Percentiles rank a stretch among this genome's conserved stretches.
phyloP scores from a whole-genome alignment of 1,139 yeast genomes.

The Magnusiomyces starmeri region DNA sequence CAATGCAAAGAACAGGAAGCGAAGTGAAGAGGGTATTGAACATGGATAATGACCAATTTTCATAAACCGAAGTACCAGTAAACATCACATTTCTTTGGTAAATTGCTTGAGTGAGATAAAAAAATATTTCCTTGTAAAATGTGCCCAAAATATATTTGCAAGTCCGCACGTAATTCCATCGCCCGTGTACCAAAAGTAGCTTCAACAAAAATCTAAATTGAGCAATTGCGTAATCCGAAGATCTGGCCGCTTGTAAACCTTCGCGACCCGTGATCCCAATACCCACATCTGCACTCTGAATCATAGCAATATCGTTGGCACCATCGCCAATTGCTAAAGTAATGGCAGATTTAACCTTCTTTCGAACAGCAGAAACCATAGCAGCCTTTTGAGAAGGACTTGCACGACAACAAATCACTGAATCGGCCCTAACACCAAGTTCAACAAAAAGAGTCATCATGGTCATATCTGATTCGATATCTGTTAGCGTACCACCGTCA shows the following conservation, averaged over 20 bases:
- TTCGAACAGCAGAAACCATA: constrained; percentile 74
- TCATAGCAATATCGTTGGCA: constrained; percentile 97
- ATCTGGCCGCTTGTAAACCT: constrained; percentile 92
- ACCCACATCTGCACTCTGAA: constrained; percentile 98
- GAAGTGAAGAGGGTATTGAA: constrained; percentile 93
- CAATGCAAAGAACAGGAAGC: constrained; percentile 81
- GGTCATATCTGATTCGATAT: constrained; percentile 64
- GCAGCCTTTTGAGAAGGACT: constrained; percentile 94
- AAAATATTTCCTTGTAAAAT: constrained; percentile 85
- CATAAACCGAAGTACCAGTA: constrained; percentile 89
- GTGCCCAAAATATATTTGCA: constrained; percentile 89
- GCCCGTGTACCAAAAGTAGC: constrained; percentile 83
- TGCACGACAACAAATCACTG: constrained; percentile 92
- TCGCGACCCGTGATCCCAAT: constrained; percentile 98
- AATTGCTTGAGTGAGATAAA: constrained; percentile 80
- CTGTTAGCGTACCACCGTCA: constrained; percentile 77
- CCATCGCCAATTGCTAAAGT: constrained; percentile 98
- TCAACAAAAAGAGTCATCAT: constrained; percentile 71
- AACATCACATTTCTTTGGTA: constrained; percentile 83
- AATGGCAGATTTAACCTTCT: constrained; percentile 56
- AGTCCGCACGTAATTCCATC: constrained; percentile 89
- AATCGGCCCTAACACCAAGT: constrained; percentile 77
- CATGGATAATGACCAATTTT: constrained; percentile 95
- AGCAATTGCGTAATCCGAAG: constrained; percentile 92
- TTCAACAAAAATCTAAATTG: constrained; percentile 83